Conservation (phyloP, 139 green algal genomes). For the Gonium pectorale region DNA sequence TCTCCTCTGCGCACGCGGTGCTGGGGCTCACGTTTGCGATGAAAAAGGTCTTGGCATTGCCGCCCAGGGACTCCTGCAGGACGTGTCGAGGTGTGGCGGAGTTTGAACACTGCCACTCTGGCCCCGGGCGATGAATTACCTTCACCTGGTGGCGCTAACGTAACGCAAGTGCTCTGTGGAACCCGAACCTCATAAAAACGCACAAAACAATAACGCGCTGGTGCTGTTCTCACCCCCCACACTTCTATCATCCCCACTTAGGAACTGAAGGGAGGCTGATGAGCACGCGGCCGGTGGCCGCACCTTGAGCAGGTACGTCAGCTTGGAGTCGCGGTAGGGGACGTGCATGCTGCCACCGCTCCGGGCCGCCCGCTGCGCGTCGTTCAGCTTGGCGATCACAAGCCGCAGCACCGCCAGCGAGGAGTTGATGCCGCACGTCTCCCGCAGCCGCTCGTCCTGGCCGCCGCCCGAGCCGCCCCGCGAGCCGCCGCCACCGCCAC, state of each 20-base stretch:
- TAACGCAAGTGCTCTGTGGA: not conserved
- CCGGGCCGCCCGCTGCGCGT: not conserved
- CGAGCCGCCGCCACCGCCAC: too few species aligned
- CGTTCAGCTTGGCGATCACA: not conserved
- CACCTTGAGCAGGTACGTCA: constrained; percentile 95
- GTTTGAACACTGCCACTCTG: not conserved
- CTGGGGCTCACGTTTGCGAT: constrained; percentile 84
- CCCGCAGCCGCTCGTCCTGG: constrained; percentile 86
- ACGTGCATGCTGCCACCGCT: constrained; percentile 70
- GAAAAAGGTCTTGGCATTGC: constrained; percentile 91
- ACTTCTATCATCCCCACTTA: not conserved
- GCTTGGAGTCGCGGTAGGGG: too few species aligned
- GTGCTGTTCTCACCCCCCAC: not conserved
- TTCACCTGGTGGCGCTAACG: not conserved
- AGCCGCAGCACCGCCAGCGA: constrained; percentile 86
- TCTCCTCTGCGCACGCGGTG: too few species aligned
- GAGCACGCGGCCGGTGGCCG: too few species aligned
- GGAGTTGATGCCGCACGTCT: constrained; percentile 94
- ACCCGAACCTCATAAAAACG: not conserved
- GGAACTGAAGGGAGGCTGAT: constrained; percentile 90
- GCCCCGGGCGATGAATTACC: not conserved
- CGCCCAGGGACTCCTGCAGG: constrained; percentile 83
- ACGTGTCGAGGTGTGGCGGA: not conserved
- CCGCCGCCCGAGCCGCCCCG: constrained; percentile 55
- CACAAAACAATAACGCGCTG: not conserved